phyloP scores from a whole-genome alignment of 2,329 filamentous ascomycete species.

The Juglanconis sp. region DNA sequence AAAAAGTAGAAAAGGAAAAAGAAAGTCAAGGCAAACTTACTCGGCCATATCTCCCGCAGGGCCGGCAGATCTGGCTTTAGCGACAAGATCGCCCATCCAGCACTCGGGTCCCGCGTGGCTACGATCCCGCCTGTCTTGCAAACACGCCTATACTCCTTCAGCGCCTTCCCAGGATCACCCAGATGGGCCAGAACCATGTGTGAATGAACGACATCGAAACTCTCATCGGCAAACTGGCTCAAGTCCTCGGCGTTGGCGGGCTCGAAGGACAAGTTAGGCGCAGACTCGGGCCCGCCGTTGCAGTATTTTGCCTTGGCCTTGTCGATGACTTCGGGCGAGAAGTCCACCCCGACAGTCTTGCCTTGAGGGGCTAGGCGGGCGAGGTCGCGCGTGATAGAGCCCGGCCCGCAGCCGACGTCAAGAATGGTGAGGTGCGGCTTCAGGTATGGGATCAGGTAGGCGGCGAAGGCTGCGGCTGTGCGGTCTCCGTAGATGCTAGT shows the following conservation, averaged over 20 bases:
- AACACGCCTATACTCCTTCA: slow-evolving; percentile 54
- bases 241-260: slow-evolving; percentile 29
- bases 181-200: slow-evolving; percentile 59
- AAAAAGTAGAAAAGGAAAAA: too few relatives aligned
- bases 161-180: slow-evolving; percentile 43
- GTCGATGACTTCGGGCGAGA: slow-evolving; percentile 26
- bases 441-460: slow-evolving; percentile 38
- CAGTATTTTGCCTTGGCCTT: slow-evolving; percentile 6
- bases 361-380: slow-evolving; percentile 35
- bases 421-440: slow-evolving; percentile 33
- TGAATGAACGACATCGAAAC: slow-evolving; percentile 58
- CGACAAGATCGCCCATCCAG: background rate
- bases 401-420: slow-evolving; percentile 44
- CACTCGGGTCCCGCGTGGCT: background rate
- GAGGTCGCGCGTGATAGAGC: slow-evolving; percentile 41
- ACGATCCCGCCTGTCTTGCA: background rate
- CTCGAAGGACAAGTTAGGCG: slow-evolving; percentile 29
- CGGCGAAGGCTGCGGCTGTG: slow-evolving; percentile 39
- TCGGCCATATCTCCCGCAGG: background rate
- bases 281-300: slow-evolving; percentile 16
- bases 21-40: too few relatives aligned
- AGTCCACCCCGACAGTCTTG: slow-evolving; percentile 34
- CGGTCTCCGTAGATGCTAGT: slow-evolving; percentile 21
- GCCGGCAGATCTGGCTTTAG: background rate
- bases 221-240: slow-evolving; percentile 37